Evolutionary conservation across 495 filamentous ascomycete genomes (phyloP).

Genomic region (Endocarpon pusillum): DNA sequence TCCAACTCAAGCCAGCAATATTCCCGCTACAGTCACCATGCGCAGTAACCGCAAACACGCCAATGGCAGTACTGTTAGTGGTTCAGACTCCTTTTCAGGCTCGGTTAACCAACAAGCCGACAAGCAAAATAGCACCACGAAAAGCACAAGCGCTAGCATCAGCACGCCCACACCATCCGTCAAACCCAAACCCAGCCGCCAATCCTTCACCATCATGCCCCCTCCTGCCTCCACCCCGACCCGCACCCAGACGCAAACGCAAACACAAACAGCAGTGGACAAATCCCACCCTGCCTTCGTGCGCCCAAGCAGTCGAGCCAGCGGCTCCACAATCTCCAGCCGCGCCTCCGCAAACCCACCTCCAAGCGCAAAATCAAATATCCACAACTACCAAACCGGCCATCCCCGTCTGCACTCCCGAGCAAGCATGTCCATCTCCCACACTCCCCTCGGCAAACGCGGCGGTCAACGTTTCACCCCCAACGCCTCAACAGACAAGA

Average conservation of each 20-base stretch:
- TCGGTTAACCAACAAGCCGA: slow-evolving; percentile 29
- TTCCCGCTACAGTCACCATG: slow-evolving; percentile 63
- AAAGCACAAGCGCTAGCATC: slow-evolving; percentile 27
- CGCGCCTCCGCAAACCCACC: slow-evolving; percentile 21
- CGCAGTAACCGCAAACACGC: slow-evolving; percentile 52
- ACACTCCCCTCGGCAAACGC: background rate
- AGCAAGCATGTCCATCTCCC: background rate
- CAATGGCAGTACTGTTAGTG: slow-evolving; percentile 39
- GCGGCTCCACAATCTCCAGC: slow-evolving; percentile 27
- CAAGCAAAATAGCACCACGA: slow-evolving; percentile 22
- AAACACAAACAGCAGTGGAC: too few species aligned
- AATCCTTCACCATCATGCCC: slow-evolving; percentile 43
- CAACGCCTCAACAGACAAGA: slow-evolving; percentile 21
- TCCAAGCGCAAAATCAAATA: slow-evolving; percentile 33
- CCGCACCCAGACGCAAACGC: slow-evolving; percentile 16
- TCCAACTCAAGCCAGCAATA: slow-evolving; percentile 32
- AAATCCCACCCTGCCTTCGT: too few species aligned
- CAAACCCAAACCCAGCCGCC: slow-evolving; percentile 46
- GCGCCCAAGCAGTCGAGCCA: slow-evolving; percentile 40
- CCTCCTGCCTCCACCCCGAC: slow-evolving; percentile 18
- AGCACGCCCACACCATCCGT: slow-evolving; percentile 22
- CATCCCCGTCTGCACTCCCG: background rate
- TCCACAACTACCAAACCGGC: background rate
- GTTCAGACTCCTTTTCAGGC: slow-evolving; percentile 25
- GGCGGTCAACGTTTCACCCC: slow-evolving; percentile 11